These are phyloP conservation scores for Aspergillus udagawae DNA, from an alignment of 2,329 filamentous ascomycete species.

Conservation along the genomic window DNA sequence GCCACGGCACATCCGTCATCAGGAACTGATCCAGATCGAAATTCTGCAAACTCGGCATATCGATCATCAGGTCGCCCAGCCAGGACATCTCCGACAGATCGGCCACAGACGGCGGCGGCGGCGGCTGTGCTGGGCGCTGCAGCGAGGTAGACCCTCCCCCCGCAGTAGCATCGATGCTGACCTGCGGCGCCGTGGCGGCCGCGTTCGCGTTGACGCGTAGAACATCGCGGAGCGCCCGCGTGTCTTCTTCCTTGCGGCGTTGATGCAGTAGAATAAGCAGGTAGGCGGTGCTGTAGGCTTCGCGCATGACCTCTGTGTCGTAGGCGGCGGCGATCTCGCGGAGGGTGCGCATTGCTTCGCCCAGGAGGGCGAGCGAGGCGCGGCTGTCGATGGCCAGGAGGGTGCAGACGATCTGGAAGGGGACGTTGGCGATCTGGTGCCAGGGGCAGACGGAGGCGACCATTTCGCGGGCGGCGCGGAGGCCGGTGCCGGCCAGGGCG, in stretches of 20 bases:
- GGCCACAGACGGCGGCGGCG: slow-evolving; percentile 14
- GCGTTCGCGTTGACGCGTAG: slow-evolving; percentile 29
- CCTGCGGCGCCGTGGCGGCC: slow-evolving; percentile 19
- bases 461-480: slow-evolving; percentile 48
- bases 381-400: slow-evolving; percentile 54
- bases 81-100: slow-evolving; percentile 38
- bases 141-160: background rate
- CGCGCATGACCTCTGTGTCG: slow-evolving; percentile 47
- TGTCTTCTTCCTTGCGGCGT: slow-evolving; percentile 46
- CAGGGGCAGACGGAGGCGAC: slow-evolving; percentile 47
- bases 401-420: slow-evolving; percentile 56
- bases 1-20: slow-evolving; percentile 26
- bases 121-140: slow-evolving; percentile 5
- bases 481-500: slow-evolving; percentile 40
- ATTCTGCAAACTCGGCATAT: slow-evolving; percentile 43
- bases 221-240: slow-evolving; percentile 35
- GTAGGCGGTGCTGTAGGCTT: slow-evolving; percentile 53
- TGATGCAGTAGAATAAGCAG: slow-evolving; percentile 53
- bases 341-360: slow-evolving; percentile 50
- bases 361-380: slow-evolving; percentile 46
- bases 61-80: slow-evolving; percentile 43
- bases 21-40: slow-evolving; percentile 45
- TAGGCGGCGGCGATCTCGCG: slow-evolving; percentile 42
- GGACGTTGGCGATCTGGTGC: slow-evolving; percentile 59
- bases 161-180: slow-evolving; percentile 4